Base-by-base conservation (phyloP, 257 asterid genomes). In the Rehmannia glutinosa region DNA sequence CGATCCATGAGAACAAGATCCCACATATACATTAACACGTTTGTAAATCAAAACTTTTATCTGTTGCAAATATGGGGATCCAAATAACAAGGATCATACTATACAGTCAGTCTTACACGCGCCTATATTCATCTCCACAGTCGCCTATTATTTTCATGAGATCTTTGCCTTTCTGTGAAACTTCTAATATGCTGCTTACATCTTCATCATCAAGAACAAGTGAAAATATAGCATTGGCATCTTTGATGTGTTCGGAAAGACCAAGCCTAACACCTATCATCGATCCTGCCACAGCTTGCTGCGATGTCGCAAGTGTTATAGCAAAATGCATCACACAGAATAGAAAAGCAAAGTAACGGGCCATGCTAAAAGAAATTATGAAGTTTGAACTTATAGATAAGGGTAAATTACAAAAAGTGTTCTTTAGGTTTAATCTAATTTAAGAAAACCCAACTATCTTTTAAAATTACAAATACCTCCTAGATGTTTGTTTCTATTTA, bases 251-350 rank as follows among this genome's bases (percentile, higher is more conserved):
- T 50, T 90, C 95, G 0, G 97, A 72, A 38, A 93, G 89, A 25
- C 99, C 99, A 55, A 93, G 96, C 70, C 97, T 69, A 60, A 86
- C 97, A 15, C 99, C 99, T 62, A 93, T 68, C 99, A 93, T 93
- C 8, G 99, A 90, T 73, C 99, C 99, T 1, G 96, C 99, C 68
- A 93, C 99, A 9, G 83, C 83, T 46, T 83, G 95, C 99, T 92
- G 94, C 85, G 81, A 62, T 47, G 11, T 54, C 20, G 33, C 73
- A 67, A 55, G 12, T 61, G 47, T 27, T 9, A 1, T 6, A 20
- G 30, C 52, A 35, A 35, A 33, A 66, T n/a, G n/a, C n/a, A n/a
- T n/a, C n/a, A n/a, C n/a, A n/a, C 3, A 59, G 35, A 21, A 33
- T 35, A 16, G 20, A 17, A 32, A 41, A 69, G 46, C 8, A 64